A percentile compares a stretch with the other conserved stretches of the same genome.
phyloP scores from a whole-genome alignment of 192 early-diverging fungal genomes.

The Rhizophagus sp. region DNA sequence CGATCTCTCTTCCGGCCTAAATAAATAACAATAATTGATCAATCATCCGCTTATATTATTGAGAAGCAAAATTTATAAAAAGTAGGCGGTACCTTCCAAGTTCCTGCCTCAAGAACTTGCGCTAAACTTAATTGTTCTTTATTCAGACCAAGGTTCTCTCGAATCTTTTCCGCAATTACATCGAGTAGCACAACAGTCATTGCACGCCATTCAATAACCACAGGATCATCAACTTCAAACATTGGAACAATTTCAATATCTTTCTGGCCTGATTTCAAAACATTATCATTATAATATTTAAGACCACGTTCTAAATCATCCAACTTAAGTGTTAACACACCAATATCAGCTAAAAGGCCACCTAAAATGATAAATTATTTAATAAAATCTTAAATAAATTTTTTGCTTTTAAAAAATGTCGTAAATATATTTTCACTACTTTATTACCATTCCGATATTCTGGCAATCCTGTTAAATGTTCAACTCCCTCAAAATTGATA shows the following conservation, averaged over 20 bases:
- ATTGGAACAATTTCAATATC: constrained; percentile 54
- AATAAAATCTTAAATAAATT: no score
- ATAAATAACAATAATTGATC: neutral
- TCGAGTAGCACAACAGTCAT: constrained; percentile 87
- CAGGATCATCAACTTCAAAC: constrained; percentile 78
- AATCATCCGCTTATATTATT: neutral
- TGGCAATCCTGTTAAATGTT: constrained; percentile 81
- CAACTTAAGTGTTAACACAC: constrained; percentile 66
- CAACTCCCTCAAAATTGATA: constrained; percentile 53
- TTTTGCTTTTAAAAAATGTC: neutral
- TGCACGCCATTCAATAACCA: constrained; percentile 92
- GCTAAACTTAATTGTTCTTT: constrained; percentile 68
- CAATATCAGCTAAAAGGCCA: constrained; percentile 86
- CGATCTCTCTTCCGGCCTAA: constrained; percentile 83
- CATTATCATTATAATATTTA: constrained; percentile 48
- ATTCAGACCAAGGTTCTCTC: constrained; percentile 52
- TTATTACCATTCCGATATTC: constrained; percentile 75
- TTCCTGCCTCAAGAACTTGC: constrained; percentile 89
- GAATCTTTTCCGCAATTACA: constrained; percentile 63
- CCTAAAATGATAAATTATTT: constrained; percentile 37
- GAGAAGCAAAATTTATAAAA: neutral
- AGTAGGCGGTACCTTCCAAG: constrained; percentile 71
- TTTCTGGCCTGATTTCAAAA: constrained; percentile 30
- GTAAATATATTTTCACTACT: neutral
- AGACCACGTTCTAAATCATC: constrained; percentile 60